phyloP scores from a whole-genome alignment of 2,329 filamentous ascomycete species.

The Colletotrichum sp. region DNA sequence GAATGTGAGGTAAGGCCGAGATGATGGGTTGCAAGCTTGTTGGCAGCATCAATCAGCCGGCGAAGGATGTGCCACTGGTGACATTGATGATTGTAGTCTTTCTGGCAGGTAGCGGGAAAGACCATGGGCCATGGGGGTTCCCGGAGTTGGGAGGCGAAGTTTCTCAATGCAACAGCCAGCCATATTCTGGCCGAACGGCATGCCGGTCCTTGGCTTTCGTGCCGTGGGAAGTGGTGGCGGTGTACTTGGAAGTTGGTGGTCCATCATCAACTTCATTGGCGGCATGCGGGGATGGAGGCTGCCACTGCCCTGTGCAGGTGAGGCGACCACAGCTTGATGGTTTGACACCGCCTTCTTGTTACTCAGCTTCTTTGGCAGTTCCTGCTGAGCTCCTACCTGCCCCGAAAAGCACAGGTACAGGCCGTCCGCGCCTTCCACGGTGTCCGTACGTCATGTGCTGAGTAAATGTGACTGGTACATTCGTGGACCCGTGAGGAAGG shows the following conservation, averaged over 20 bases:
- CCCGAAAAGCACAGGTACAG: not conserved
- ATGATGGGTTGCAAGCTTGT: not conserved
- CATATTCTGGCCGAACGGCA: not conserved
- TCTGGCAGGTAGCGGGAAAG: not conserved
- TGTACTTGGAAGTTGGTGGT: not conserved
- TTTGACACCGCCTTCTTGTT: not conserved
- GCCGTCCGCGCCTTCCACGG: not conserved
- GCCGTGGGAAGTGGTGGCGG: not conserved
- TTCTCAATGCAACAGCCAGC: not conserved
- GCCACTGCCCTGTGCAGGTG: not conserved
- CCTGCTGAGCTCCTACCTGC: not conserved
- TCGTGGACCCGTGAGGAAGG: not conserved
- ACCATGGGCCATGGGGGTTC: not conserved
- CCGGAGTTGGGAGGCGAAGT: not conserved
- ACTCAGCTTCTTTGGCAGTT: not conserved
- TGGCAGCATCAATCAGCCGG: not conserved
- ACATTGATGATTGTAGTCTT: not conserved
- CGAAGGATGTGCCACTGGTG: not conserved
- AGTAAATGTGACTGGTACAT: not conserved
- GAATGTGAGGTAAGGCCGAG: not conserved
- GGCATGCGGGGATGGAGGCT: not conserved
- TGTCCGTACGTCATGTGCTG: not conserved
- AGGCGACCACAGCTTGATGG: not conserved
- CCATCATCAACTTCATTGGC: not conserved
- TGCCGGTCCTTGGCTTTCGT: not conserved